Evolutionary conservation across 257 asterid species (phyloP).

Genomic region (Cruciata laevipes): DNA sequence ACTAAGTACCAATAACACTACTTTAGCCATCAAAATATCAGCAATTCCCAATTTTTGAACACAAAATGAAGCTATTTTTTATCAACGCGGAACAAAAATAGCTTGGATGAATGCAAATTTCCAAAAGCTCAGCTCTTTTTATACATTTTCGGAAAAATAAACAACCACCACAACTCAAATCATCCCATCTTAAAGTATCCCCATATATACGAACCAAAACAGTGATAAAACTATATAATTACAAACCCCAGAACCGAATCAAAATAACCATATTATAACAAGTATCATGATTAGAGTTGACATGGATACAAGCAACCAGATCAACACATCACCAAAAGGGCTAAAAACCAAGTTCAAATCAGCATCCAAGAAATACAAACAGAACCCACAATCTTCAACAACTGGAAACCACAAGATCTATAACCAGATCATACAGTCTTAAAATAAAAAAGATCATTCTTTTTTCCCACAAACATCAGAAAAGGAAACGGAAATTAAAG

Average conservation of each 20-base stretch:
- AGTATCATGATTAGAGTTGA: background rate
- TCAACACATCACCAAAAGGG: background rate
- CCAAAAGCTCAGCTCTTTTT: background rate
- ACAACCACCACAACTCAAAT: background rate
- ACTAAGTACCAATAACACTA: background rate
- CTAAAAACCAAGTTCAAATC: constrained; percentile 6
- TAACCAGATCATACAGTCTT: constrained; percentile 6
- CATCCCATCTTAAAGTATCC: background rate
- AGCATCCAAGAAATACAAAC: background rate
- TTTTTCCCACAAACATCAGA: background rate
- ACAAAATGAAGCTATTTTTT: background rate
- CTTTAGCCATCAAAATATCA: too few relatives aligned
- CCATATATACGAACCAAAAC: background rate
- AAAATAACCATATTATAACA: background rate
- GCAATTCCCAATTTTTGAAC: background rate
- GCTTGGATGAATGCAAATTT: background rate
- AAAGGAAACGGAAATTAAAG: background rate
- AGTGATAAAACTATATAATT: background rate
- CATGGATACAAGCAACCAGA: background rate
- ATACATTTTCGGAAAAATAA: background rate
- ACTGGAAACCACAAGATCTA: constrained; percentile 18
- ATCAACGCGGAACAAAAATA: background rate
- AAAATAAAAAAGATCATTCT: background rate
- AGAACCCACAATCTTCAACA: background rate
- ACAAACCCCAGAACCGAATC: background rate